These are phyloP conservation scores for Malus hybrid DNA, from an alignment of 331 rosid genomes.

Conservation along the genomic window DNA sequence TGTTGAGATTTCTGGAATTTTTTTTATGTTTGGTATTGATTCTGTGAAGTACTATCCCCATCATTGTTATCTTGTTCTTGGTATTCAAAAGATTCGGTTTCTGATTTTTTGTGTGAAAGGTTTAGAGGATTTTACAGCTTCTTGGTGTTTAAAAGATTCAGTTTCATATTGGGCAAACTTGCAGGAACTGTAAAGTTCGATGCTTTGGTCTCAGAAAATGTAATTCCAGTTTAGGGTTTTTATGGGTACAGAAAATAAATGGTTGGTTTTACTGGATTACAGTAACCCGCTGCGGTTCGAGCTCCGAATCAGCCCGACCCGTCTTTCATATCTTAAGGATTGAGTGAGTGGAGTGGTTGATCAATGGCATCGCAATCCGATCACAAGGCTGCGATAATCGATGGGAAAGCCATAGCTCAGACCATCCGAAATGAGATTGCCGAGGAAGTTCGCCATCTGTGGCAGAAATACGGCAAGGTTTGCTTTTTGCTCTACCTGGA, in stretches of 20 bases:
- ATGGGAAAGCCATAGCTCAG: slow-evolving; percentile 77
- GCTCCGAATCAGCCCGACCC: not conserved
- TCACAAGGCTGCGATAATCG: slow-evolving; percentile 64
- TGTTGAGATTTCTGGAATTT: too few species aligned
- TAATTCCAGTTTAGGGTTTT: not conserved
- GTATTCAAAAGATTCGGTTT: too few species aligned
- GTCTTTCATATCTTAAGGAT: not conserved
- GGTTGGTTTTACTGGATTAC: not conserved
- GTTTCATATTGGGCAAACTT: too few species aligned
- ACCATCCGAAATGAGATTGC: slow-evolving; percentile 68
- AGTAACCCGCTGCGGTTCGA: not conserved
- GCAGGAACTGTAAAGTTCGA: too few species aligned
- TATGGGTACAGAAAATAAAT: not conserved
- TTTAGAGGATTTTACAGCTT: too few species aligned
- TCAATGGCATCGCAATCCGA: slow-evolving; percentile 34
- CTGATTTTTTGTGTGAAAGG: too few species aligned
- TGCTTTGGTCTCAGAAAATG: not conserved
- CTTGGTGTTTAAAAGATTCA: too few species aligned
- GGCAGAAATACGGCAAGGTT: slow-evolving; percentile 73
- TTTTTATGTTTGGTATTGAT: too few species aligned
- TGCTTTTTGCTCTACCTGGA: slow-evolving; percentile 7
- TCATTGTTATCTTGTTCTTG: too few species aligned
- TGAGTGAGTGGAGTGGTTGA: slow-evolving; percentile 1
- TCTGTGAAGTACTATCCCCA: too few species aligned
- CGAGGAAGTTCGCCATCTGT: slow-evolving; percentile 47